Evolutionary conservation across 2,329 filamentous ascomycete species (phyloP).

Genomic region (Cryphonectria carpinicola): DNA sequence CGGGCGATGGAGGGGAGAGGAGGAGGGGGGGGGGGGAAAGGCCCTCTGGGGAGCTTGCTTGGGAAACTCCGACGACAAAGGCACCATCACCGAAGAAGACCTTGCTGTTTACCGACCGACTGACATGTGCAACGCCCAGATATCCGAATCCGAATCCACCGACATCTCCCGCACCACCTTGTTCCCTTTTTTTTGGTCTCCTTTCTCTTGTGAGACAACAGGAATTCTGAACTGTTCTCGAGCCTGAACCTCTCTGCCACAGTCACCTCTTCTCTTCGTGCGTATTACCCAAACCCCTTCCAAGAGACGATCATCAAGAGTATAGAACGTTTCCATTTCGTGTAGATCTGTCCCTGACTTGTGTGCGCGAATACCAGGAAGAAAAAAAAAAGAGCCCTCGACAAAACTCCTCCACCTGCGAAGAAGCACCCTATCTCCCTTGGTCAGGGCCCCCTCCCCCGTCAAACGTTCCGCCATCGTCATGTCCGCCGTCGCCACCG

Average conservation of each 20-base stretch:
- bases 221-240: not conserved
- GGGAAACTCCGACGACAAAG: conserved; percentile 16
- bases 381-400: conserved; percentile 24
- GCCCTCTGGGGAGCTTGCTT: conserved; percentile 16
- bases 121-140: conserved; percentile 22
- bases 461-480: conserved; percentile 47
- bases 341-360: not conserved
- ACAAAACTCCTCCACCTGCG: conserved; percentile 49
- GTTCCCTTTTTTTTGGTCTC: not conserved
- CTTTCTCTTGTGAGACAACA: not conserved
- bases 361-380: not conserved
- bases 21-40: too few relatives aligned
- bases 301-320: not conserved
- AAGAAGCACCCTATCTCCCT: conserved; percentile 90
- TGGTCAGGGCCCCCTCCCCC: conserved; percentile 87
- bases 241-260: not conserved
- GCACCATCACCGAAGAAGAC: conserved; percentile 24
- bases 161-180: conserved; percentile 1
- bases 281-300: not conserved
- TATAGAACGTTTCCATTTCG: not conserved
- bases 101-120: conserved; percentile 8
- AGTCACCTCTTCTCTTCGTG: not conserved
- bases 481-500: conserved; percentile 65
- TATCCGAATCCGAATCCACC: conserved; percentile 16
- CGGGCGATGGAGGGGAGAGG: conserved; percentile 2